Base-by-base conservation (phyloP, 768 basidiomycete genomes). In the Lyophyllum decastes region DNA sequence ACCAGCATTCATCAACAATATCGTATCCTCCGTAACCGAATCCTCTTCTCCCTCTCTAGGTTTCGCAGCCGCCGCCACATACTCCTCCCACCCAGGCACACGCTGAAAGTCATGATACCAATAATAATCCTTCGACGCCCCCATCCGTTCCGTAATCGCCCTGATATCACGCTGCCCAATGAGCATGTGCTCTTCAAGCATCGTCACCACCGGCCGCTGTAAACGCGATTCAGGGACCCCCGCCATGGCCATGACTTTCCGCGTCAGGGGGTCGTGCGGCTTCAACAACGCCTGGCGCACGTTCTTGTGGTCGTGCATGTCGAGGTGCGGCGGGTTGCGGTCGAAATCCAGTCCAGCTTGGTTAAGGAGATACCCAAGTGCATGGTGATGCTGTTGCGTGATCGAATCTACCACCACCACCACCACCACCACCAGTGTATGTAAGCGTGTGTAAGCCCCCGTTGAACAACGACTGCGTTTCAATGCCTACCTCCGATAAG, bases 401-500 rank as follows among this genome's bases (percentile, higher is more conserved):
- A 68, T 68, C 3, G 67, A 68, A 44, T 70, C 67, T 48, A n/a
- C n/a, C n/a, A n/a, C n/a, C n/a, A n/a, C n/a, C n/a, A n/a, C n/a
- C n/a, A n/a, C n/a, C n/a, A n/a, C n/a, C n/a, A n/a, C n/a, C n/a
- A n/a, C n/a, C n/a, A n/a, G n/a, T n/a, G n/a, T n/a, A n/a, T n/a
- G n/a, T n/a, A n/a, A n/a, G n/a, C n/a, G n/a, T n/a, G n/a, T n/a
- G n/a, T n/a, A n/a, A n/a, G n/a, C n/a, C n/a, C n/a, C n/a, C n/a
- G n/a, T n/a, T n/a, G n/a, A n/a, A n/a, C n/a, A n/a, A n/a, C n/a
- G n/a, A n/a, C n/a, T n/a, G n/a, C n/a, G n/a, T n/a, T n/a, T n/a
- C n/a, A n/a, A n/a, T n/a, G n/a, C n/a, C n/a, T 58, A 72, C 69
- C 71, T 12, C 71, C 71, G 19, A 72, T 62, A 10, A 69, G 62